phyloP scores from a whole-genome alignment of 2,329 filamentous ascomycete genomes.

The Davidsoniella virescens region DNA sequence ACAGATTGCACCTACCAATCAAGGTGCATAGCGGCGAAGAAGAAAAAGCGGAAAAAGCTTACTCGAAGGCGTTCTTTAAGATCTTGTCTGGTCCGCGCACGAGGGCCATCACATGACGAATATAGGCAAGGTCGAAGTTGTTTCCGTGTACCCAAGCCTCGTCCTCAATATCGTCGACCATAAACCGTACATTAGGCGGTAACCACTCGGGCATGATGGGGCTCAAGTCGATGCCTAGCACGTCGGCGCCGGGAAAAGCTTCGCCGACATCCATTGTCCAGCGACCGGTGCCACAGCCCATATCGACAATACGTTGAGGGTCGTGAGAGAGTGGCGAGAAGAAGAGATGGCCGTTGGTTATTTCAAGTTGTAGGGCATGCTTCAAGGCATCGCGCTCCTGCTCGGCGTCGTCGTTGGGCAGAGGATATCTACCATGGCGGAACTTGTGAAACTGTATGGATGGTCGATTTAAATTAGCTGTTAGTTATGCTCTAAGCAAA shows the following conservation, averaged over 20 bases:
- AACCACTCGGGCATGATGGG: conserved; percentile 33
- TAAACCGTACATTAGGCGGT: conserved; percentile 43
- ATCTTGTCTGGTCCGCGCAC: conserved; percentile 35
- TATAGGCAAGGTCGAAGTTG: conserved; percentile 41
- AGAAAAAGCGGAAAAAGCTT: conserved; percentile 13
- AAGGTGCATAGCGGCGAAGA: not conserved
- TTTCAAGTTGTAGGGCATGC: conserved; percentile 29
- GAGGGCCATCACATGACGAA: conserved; percentile 30
- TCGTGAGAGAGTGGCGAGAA: conserved; percentile 24
- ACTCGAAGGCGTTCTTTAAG: conserved; percentile 25
- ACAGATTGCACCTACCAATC: not conserved
- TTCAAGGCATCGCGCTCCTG: conserved; percentile 30
- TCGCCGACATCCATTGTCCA: conserved; percentile 38
- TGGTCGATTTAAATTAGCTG: not conserved
- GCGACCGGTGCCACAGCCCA: conserved; percentile 33
- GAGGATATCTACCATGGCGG: conserved; percentile 27
- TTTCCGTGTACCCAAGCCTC: conserved; percentile 32
- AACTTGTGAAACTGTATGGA: conserved; percentile 25
- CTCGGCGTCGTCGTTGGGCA: conserved; percentile 31
- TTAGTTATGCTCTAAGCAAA: not conserved
- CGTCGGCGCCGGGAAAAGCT: conserved; percentile 24
- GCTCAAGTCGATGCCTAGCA: conserved; percentile 27
- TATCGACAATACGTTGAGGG: conserved; percentile 28
- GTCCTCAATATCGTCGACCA: conserved; percentile 45
- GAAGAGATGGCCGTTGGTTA: conserved; percentile 25